phyloP scores from a whole-genome alignment of 805 yeast species.

The Hanseniaspora lachancei region DNA sequence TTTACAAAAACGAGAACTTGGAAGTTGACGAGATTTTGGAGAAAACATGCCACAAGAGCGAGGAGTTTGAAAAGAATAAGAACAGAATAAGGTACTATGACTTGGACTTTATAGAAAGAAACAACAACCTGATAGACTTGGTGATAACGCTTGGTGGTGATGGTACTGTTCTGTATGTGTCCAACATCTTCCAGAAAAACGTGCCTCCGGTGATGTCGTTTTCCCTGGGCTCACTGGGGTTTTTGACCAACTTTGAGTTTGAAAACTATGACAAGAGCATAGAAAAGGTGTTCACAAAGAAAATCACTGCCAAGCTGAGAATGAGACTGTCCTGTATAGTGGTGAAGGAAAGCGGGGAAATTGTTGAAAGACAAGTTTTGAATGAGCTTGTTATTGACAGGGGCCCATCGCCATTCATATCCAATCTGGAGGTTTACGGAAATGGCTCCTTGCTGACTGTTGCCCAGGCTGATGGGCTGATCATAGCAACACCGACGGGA shows the following conservation, averaged over 20 bases:
- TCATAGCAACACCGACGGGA: conserved; percentile 89
- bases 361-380: conserved; percentile 54
- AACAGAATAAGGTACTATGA: conserved; percentile 49
- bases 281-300: conserved; percentile 46
- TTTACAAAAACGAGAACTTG: conserved; percentile 46
- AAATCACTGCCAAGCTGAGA: conserved; percentile 65
- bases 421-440: conserved; percentile 79
- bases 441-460: conserved; percentile 74
- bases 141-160: conserved; percentile 91
- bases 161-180: conserved; percentile 84
- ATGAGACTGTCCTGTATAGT: conserved; percentile 83
- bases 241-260: conserved; percentile 73
- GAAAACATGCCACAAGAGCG: conserved; percentile 21
- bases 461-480: conserved; percentile 88
- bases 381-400: conserved; percentile 86
- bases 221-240: conserved; percentile 83
- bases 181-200: conserved; percentile 65
- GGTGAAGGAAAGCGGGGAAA: conserved; percentile 28
- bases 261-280: conserved; percentile 54
- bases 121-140: conserved; percentile 47
- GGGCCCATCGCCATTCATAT: conserved; percentile 86
- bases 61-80: background rate
- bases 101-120: conserved; percentile 36
- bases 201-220: conserved; percentile 91
- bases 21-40: conserved; percentile 40